These are phyloP conservation scores for Micractinium conductrix DNA, from an alignment of 139 green algal genomes.

Conservation along the genomic window DNA sequence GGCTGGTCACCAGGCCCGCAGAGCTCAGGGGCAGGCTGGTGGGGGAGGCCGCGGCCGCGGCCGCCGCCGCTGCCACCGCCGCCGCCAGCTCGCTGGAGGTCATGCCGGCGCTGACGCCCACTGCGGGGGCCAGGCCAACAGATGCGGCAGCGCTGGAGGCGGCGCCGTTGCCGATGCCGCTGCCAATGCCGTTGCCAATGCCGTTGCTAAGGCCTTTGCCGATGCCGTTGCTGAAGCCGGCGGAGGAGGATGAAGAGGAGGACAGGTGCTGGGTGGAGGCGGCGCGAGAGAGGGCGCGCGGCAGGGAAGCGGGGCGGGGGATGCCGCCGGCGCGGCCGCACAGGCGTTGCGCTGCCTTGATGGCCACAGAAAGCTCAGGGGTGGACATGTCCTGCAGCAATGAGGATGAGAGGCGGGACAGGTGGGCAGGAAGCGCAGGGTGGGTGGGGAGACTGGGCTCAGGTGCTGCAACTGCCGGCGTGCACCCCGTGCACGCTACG, in stretches of 20 bases:
- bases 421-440: neutral
- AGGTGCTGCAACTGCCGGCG: too few relatives aligned
- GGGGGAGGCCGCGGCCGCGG: neutral
- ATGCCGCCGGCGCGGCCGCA: constrained; percentile 20
- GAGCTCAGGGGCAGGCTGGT: neutral
- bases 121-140: neutral
- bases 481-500: too few relatives aligned
- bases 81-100: constrained; percentile 4
- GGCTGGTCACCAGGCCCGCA: neutral
- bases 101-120: neutral
- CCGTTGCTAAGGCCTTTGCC: neutral
- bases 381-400: constrained; percentile 77
- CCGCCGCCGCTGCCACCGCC: constrained; percentile 5
- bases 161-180: neutral
- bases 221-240: neutral
- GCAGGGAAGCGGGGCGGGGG: neutral
- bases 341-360: constrained; percentile 80
- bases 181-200: neutral
- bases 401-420: neutral
- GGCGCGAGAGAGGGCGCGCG: constrained; percentile 4
- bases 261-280: neutral
- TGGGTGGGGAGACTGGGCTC: too few relatives aligned
- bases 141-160: neutral
- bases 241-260: neutral
- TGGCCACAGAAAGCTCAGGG: constrained; percentile 77